Conservation (phyloP, 345 rosid species). For the Corchorus olitorius region DNA sequence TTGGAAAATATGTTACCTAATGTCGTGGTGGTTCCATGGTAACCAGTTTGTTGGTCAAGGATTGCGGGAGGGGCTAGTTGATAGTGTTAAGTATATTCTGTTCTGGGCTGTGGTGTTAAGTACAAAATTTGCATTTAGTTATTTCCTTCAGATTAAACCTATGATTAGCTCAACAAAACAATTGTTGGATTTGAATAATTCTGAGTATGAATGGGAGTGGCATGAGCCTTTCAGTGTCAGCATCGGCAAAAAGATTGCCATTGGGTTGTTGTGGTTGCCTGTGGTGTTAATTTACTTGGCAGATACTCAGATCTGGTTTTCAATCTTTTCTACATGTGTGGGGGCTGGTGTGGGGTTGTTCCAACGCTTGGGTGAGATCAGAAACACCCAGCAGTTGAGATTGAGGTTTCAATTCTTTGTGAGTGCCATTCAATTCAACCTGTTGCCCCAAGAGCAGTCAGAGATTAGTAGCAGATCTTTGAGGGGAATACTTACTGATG, state of each 20-base stretch:
- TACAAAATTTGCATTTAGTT: conserved; percentile 82
- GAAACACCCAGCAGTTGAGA: conserved; percentile 80
- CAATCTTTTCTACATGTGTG: conserved; percentile 77
- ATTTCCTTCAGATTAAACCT: conserved; percentile 82
- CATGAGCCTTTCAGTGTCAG: conserved; percentile 49
- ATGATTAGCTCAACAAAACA: conserved; percentile 67
- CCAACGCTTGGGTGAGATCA: conserved; percentile 88
- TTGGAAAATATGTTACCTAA: conserved; percentile 63
- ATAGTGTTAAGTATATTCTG: conserved; percentile 68
- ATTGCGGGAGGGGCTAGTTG: conserved; percentile 73
- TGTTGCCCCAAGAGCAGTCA: conserved; percentile 92
- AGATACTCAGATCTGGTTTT: conserved; percentile 94
- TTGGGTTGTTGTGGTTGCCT: conserved; percentile 79
- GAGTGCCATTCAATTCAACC: conserved; percentile 86
- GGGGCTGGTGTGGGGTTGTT: conserved; percentile 87
- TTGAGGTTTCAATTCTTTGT: conserved; percentile 95
- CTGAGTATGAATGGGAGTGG: conserved; percentile 58
- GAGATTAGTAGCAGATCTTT: conserved; percentile 59
- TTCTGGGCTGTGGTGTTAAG: conserved; percentile 86
- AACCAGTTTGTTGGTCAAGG: conserved; percentile 75
- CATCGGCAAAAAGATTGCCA: conserved; percentile 58
- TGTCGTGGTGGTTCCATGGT: conserved; percentile 85
- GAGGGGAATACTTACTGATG: conserved; percentile 71
- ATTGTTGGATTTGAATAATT: conserved; percentile 44
- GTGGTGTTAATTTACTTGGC: conserved; percentile 75